Percentiles rank a stretch among this genome's conserved stretches.
Evolutionary conservation across 1,284 basidiomycete species (phyloP).

Genomic region (Cryptococcus amylolentus): DNA sequence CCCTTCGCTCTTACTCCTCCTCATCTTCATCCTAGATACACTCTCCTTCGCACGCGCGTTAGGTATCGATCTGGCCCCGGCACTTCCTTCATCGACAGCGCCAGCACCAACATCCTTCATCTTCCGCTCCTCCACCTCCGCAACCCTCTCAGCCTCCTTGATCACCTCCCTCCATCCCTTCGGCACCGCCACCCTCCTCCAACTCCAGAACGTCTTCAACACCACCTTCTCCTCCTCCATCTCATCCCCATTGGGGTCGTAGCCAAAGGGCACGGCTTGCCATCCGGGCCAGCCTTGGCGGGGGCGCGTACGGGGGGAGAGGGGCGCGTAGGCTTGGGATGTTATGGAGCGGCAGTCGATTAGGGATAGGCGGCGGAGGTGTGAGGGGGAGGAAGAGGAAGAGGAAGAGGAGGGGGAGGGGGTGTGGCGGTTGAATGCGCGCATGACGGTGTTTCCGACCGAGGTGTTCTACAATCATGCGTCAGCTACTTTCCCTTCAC

Average conservation of each 20-base stretch:
- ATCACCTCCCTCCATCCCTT: conserved; percentile 25
- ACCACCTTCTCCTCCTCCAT: conserved; percentile 60
- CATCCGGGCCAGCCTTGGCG: conserved; percentile 68
- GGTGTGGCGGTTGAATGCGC: conserved; percentile 65
- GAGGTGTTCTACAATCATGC: conserved; percentile 57
- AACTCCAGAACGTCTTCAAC: conserved; percentile 74
- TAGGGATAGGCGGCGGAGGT: conserved; percentile 53
- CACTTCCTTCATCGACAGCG: neutral
- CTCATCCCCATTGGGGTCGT: conserved; percentile 18
- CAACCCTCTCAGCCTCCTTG: conserved; percentile 10
- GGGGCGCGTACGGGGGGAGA: conserved; percentile 57
- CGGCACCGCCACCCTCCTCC: conserved; percentile 68
- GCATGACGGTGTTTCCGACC: conserved; percentile 61
- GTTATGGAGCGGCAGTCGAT: conserved; percentile 72
- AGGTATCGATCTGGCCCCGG: too few species aligned
- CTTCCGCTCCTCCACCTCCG: neutral
- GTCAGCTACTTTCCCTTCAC: neutral
- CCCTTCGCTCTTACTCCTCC: too few species aligned
- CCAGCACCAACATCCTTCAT: neutral
- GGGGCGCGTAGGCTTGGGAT: conserved; percentile 58
- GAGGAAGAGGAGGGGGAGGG: conserved; percentile 17
- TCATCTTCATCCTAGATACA: too few species aligned
- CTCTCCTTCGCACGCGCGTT: too few species aligned
- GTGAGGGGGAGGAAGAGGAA: neutral
- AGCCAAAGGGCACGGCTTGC: conserved; percentile 54